Evolutionary conservation across 2,329 filamentous ascomycete genomes (phyloP).

Genomic region (Calonectria pteridis): DNA sequence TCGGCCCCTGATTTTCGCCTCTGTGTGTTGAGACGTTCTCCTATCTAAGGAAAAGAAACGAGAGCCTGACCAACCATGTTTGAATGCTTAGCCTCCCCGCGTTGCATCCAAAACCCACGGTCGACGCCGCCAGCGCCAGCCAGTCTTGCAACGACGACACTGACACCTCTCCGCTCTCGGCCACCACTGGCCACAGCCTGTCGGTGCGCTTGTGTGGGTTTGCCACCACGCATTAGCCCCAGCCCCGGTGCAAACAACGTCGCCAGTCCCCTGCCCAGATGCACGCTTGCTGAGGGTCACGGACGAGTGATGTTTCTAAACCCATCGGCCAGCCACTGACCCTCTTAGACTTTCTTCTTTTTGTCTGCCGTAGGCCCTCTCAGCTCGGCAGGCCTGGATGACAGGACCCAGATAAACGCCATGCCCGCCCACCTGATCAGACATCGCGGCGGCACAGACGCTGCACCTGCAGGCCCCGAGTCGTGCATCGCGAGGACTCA

Average conservation of each 20-base stretch:
- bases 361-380: constrained; percentile 10
- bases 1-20: constrained; percentile 11
- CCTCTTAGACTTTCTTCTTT: constrained; percentile 12
- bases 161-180: constrained; percentile 23
- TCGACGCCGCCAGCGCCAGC: constrained; percentile 4
- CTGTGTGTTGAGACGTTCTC: background rate
- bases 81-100: constrained; percentile 2
- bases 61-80: constrained; percentile 21
- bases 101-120: constrained; percentile 27
- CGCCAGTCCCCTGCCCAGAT: constrained; percentile 31
- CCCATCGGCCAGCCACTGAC: constrained; percentile 3
- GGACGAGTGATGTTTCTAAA: constrained; percentile 17
- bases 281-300: constrained; percentile 19
- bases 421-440: background rate
- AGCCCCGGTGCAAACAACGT: constrained; percentile 10
- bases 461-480: background rate
- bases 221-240: constrained; percentile 32
- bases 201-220: background rate
- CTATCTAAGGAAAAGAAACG: constrained; percentile 11
- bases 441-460: constrained; percentile 1
- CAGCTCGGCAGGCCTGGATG: constrained; percentile 10
- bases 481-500: background rate
- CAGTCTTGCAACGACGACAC: constrained; percentile 8
- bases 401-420: background rate
- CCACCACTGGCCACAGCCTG: constrained; percentile 23